Evolutionary conservation across 352 stramenopile genomes (phyloP).

Genomic region (Phytopythium helicoides): DNA sequence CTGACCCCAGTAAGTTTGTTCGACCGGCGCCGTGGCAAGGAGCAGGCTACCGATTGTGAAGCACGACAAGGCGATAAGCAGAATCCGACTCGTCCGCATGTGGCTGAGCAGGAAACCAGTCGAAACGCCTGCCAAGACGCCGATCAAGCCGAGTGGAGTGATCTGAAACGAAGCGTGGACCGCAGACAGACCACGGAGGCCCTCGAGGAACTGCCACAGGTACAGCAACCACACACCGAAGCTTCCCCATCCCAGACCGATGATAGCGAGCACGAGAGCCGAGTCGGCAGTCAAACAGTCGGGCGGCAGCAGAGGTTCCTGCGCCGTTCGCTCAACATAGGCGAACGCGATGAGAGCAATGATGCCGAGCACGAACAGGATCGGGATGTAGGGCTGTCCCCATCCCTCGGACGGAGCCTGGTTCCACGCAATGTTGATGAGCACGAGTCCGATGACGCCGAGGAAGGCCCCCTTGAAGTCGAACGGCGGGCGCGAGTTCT

Average conservation of each 20-base stretch:
- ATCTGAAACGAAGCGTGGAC: conserved; percentile 1
- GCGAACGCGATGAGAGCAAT: neutral
- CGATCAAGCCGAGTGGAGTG: neutral
- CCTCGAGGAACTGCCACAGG: conserved; percentile 7
- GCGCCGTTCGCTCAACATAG: neutral
- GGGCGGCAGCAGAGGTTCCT: conserved; percentile 1
- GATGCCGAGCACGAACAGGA: conserved; percentile 3
- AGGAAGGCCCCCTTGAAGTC: conserved; percentile 1
- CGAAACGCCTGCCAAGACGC: neutral
- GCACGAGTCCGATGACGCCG: neutral
- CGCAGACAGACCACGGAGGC: neutral
- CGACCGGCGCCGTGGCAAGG: neutral
- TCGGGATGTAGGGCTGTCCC: conserved; percentile 1
- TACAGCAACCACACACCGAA: conserved; percentile 6
- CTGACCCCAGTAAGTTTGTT: conserved; percentile 4
- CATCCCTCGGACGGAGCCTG: conserved; percentile 3
- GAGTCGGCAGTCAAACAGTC: conserved; percentile 3
- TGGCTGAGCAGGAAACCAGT: conserved; percentile 6
- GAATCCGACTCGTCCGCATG: neutral
- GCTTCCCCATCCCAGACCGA: conserved; percentile 4
- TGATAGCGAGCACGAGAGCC: conserved; percentile 1
- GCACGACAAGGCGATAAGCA: neutral
- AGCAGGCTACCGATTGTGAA: neutral
- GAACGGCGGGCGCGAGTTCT: neutral
- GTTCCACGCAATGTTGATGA: conserved; percentile 8